These are phyloP conservation scores for Hanseniaspora opuntiae DNA, from an alignment of 805 yeast genomes.

Conservation along the genomic window DNA sequence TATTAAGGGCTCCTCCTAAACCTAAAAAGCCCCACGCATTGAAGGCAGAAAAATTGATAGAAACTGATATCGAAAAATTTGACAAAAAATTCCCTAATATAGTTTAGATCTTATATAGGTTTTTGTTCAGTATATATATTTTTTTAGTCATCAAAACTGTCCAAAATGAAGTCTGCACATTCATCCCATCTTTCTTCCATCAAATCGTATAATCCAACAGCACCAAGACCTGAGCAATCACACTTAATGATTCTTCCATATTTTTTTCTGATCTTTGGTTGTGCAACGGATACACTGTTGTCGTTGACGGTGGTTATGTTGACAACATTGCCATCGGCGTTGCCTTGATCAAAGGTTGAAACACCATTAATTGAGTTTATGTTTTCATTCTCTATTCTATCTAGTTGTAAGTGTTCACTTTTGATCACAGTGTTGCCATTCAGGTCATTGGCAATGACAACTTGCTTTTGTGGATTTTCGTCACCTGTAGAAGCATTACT, in stretches of 20 bases:
- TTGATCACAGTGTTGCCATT: not conserved
- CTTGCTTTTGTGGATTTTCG: not conserved
- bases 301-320: slow-evolving; percentile 1
- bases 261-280: slow-evolving; percentile 62
- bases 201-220: slow-evolving; percentile 62
- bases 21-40: slow-evolving; percentile 52
- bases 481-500: not conserved
- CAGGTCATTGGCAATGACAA: not conserved
- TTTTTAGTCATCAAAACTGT: slow-evolving; percentile 49
- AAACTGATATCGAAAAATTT: slow-evolving; percentile 12
- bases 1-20: slow-evolving; percentile 37
- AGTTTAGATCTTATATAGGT: not conserved
- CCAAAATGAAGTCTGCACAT: slow-evolving; percentile 69
- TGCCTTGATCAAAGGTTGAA: not conserved
- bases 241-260: slow-evolving; percentile 79
- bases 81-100: slow-evolving; percentile 6
- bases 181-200: slow-evolving; percentile 75
- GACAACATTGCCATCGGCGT: not conserved
- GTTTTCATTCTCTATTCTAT: not conserved
- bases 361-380: slow-evolving; percentile 3
- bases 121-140: not conserved
- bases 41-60: slow-evolving; percentile 13
- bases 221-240: slow-evolving; percentile 22
- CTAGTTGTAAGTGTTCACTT: slow-evolving; percentile 1
- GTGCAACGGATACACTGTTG: not conserved